Evolutionary conservation across 2,329 filamentous ascomycete species (phyloP), one percentile per base, ranked within the genome.

Genomic region (Septoria petroselini): DNA sequence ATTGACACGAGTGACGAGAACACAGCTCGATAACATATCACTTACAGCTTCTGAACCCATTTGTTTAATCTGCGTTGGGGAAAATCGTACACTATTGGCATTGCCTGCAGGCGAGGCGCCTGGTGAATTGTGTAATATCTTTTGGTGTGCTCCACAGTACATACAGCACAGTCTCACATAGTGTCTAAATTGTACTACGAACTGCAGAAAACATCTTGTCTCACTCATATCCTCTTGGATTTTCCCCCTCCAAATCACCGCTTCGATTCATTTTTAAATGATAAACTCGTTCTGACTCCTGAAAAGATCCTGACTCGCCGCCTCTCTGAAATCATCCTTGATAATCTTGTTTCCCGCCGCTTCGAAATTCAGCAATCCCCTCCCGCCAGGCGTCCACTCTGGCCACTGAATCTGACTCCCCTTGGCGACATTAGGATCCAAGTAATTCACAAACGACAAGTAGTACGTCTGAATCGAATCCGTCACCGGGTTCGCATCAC

Each of bases 361-460:
- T 38, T 70, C 66, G 50, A 81, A 74, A 21, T 77, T 67, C 60
- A 80, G 65, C 52, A 88, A 62, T 62, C 79, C 68, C 48, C 54
- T 53, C 15, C 75, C 73, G 1, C 64, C 65, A 3, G 70, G 61
- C 12, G 66, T 71, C 78, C 79, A 85, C 58, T 76, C 66, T 30
- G 79, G 79, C 79, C 79, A 82, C 0, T 73, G 65, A 62, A 60
- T 70, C 25, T 45, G 21, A 18, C 55, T 58, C 71, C 57, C 52
- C 71, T 3, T 58, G 3, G 38, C 44, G 4, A 73, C 68, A 60
- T 90, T 91, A 1, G 87, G 87, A 63, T 91, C 80, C 35, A 84
- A 68, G 35, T 82, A 80, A 65, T 88, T 78, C 5, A 90, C 61
- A 62, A 91, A 91, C 42, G 80, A 83, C 60, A 84, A 74, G 62